phyloP scores from a whole-genome alignment of 352 stramenopile species.

The Globisporangium camurandrum region DNA sequence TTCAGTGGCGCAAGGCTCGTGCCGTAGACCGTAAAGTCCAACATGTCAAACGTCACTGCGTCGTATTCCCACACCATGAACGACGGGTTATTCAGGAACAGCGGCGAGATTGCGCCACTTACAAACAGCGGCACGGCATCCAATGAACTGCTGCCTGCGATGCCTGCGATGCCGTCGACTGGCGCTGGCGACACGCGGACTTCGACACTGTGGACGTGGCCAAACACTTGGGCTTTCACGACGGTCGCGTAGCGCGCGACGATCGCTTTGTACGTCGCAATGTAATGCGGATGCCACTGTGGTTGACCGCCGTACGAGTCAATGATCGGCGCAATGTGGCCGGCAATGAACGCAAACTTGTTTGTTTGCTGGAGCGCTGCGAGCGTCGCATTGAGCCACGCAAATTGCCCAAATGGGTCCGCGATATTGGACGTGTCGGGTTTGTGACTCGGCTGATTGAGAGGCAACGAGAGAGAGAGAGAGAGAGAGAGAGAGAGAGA shows the following conservation, averaged over 20 bases:
- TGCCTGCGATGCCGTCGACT: constrained; percentile 6
- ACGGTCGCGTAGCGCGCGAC: constrained; percentile 45
- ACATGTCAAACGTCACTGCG: constrained; percentile 48
- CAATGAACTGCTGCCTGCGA: too few species aligned
- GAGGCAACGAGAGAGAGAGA: constrained; percentile 5
- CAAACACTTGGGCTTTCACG: constrained; percentile 87
- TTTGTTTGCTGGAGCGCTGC: constrained; percentile 22
- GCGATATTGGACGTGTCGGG: constrained; percentile 55
- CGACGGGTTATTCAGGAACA: constrained; percentile 89
- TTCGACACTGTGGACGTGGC: constrained; percentile 90
- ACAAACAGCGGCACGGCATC: constrained; percentile 73
- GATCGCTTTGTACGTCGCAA: constrained; percentile 73
- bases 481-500: too few species aligned
- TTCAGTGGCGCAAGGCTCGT: too few species aligned
- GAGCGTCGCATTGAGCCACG: constrained; percentile 83
- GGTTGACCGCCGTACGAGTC: constrained; percentile 76
- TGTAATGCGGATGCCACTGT: constrained; percentile 84
- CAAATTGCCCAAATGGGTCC: constrained; percentile 88
- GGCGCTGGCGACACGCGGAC: constrained; percentile 57
- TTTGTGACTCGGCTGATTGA: constrained; percentile 51
- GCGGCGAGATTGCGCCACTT: constrained; percentile 74
- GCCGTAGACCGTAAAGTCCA: constrained; percentile 73
- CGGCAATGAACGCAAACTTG: constrained; percentile 78
- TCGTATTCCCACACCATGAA: constrained; percentile 85
- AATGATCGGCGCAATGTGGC: constrained; percentile 88